Percentiles rank a stretch among this genome's conserved stretches.
phyloP scores from a whole-genome alignment of 495 filamentous ascomycete genomes.

The Cryomyces minteri region DNA sequence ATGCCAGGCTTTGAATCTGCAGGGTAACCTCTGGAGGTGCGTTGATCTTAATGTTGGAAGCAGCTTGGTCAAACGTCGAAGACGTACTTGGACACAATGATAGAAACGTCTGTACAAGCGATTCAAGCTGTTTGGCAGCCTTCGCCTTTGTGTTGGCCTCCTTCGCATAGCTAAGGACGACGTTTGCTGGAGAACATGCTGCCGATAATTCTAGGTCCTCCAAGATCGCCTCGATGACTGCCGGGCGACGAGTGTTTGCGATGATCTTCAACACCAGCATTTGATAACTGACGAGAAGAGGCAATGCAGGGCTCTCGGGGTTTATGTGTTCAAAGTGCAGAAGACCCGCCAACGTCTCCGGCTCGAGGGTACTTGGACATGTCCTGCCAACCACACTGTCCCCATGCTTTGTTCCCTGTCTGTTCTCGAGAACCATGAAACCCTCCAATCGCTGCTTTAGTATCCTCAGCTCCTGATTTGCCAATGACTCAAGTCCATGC shows the following conservation, averaged over 20 bases:
- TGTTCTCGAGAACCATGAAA: neutral
- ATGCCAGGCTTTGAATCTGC: slow-evolving; percentile 44
- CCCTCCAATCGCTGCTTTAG: slow-evolving; percentile 43
- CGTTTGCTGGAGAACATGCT: slow-evolving; percentile 42
- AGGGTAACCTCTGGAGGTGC: slow-evolving; percentile 41
- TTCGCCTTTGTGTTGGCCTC: slow-evolving; percentile 31
- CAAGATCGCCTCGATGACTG: slow-evolving; percentile 11
- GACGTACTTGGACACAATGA: slow-evolving; percentile 41
- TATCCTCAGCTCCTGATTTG: slow-evolving; percentile 54
- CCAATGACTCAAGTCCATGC: slow-evolving; percentile 54
- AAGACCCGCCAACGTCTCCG: slow-evolving; percentile 37
- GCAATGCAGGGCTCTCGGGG: slow-evolving; percentile 7
- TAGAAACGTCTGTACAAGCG: slow-evolving; percentile 45
- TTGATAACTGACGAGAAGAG: slow-evolving; percentile 20
- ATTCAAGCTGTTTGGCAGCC: slow-evolving; percentile 49
- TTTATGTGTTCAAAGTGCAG: slow-evolving; percentile 32
- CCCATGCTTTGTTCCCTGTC: slow-evolving; percentile 2
- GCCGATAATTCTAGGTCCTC: slow-evolving; percentile 26
- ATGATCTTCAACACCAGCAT: slow-evolving; percentile 32
- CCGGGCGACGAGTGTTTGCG: slow-evolving; percentile 19
- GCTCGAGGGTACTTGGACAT: slow-evolving; percentile 2
- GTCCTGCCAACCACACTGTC: slow-evolving; percentile 12
- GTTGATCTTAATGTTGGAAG: slow-evolving; percentile 27
- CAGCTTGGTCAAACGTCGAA: slow-evolving; percentile 29
- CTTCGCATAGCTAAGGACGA: slow-evolving; percentile 36